Evolutionary conservation across 1,284 basidiomycete species (phyloP).

Genomic region (Chalciporus sp.): DNA sequence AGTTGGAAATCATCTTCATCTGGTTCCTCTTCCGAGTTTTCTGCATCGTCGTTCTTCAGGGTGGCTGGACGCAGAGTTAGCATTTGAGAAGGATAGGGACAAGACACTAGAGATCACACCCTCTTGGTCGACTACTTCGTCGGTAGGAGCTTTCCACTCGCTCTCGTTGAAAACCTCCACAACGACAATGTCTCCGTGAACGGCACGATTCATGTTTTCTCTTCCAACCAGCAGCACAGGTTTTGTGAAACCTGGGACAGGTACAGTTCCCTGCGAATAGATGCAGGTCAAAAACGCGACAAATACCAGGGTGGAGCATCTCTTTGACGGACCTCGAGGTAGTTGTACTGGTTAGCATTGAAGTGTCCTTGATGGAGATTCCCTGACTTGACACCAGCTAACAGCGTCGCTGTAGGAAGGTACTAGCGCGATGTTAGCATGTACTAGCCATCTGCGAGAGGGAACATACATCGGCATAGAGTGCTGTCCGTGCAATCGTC

Average conservation of each 20-base stretch:
- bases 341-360: slow-evolving; percentile 95
- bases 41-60: slow-evolving; percentile 89
- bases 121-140: slow-evolving; percentile 94
- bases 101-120: slow-evolving; percentile 43
- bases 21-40: slow-evolving; percentile 63
- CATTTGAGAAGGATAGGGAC: neutral
- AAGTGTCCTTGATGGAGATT: slow-evolving; percentile 91
- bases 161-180: slow-evolving; percentile 87
- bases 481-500: slow-evolving; percentile 54
- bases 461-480: slow-evolving; percentile 75
- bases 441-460: neutral
- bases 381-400: slow-evolving; percentile 86
- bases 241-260: slow-evolving; percentile 71
- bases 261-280: slow-evolving; percentile 71
- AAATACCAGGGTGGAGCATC: neutral
- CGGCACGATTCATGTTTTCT: slow-evolving; percentile 94
- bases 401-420: slow-evolving; percentile 70
- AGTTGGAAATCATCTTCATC: slow-evolving; percentile 48
- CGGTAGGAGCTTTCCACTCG: slow-evolving; percentile 92
- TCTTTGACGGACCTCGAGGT: slow-evolving; percentile 72
- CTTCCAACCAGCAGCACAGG: slow-evolving; percentile 87
- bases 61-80: slow-evolving; percentile 54
- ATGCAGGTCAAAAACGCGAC: neutral
- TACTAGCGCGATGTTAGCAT: slow-evolving; percentile 57
- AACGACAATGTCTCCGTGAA: slow-evolving; percentile 92